Conservation (phyloP, 768 basidiomycete species). For the Tricholoma furcatifolium region DNA sequence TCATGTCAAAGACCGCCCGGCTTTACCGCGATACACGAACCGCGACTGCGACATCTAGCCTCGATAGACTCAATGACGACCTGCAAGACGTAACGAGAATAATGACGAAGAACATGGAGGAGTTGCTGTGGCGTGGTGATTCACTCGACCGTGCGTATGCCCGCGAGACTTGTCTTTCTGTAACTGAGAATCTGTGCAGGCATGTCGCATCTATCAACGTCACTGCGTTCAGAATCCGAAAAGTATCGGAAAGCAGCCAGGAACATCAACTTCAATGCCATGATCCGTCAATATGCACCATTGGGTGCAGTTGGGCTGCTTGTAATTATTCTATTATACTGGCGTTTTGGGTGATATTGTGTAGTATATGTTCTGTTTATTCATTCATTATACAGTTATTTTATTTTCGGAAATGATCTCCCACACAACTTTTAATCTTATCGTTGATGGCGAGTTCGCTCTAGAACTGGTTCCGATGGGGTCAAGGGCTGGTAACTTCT, state of each 20-base stretch:
- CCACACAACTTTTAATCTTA: constrained; percentile 12
- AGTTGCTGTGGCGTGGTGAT: constrained; percentile 96
- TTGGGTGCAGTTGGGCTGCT: constrained; percentile 80
- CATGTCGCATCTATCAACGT: constrained; percentile 96
- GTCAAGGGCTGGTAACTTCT: constrained; percentile 7
- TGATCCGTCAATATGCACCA: constrained; percentile 95
- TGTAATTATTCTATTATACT: constrained; percentile 73
- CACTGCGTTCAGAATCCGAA: constrained; percentile 92
- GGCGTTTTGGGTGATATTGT: constrained; percentile 62
- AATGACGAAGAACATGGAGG: constrained; percentile 99
- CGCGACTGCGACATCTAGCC: constrained; percentile 64
- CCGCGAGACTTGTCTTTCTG: neutral
- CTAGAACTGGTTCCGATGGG: neutral
- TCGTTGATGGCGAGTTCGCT: constrained; percentile 13
- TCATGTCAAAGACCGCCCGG: constrained; percentile 97
- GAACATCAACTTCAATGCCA: constrained; percentile 91
- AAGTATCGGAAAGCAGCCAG: constrained; percentile 95
- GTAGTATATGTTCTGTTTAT: constrained; percentile 7
- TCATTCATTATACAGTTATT: neutral
- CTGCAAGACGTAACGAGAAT: constrained; percentile 97
- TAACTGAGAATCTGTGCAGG: constrained; percentile 41
- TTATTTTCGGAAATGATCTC: constrained; percentile 6
- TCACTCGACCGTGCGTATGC: constrained; percentile 81
- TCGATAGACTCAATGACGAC: constrained; percentile 93
- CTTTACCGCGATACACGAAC: constrained; percentile 94